These are phyloP conservation scores for Solanum hybrid DNA, from an alignment of 305 asterid genomes.

Conservation along the genomic window DNA sequence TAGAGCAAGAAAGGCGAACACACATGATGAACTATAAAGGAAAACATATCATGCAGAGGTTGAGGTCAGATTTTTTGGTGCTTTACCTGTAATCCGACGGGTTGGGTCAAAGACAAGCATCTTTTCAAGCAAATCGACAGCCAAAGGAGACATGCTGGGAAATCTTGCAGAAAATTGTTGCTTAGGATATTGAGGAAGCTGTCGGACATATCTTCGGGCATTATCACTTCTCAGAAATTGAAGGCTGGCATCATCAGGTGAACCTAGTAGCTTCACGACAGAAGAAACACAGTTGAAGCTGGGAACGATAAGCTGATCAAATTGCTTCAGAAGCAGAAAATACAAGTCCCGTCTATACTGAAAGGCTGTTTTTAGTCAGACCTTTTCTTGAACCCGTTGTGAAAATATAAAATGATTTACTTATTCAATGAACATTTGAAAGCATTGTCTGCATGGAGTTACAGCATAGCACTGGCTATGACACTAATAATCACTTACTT, in stretches of 20 bases:
- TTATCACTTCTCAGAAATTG: slow-evolving; percentile 58
- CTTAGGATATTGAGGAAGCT: slow-evolving; percentile 59
- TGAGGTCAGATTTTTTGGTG: neutral
- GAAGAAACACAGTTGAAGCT: slow-evolving; percentile 6
- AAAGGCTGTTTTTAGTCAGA: no score
- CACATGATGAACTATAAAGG: neutral
- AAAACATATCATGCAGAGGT: neutral
- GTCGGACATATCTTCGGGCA: slow-evolving; percentile 64
- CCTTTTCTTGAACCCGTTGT: neutral
- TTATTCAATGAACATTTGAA: neutral
- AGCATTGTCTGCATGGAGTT: neutral
- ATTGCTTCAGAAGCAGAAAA: neutral
- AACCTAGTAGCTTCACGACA: slow-evolving; percentile 56
- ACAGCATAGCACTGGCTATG: neutral
- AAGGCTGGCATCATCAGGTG: slow-evolving; percentile 73
- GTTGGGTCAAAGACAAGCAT: slow-evolving; percentile 81
- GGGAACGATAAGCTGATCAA: neutral
- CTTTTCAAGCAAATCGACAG: slow-evolving; percentile 71
- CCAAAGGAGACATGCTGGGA: slow-evolving; percentile 60
- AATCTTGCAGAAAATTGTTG: slow-evolving; percentile 60
- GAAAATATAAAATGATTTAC: neutral
- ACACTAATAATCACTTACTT: neutral
- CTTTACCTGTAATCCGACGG: slow-evolving; percentile 65
- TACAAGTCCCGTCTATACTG: neutral
- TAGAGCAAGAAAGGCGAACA: slow-evolving; percentile 13